These are phyloP conservation scores for Fusarium sp. DNA, from an alignment of 2,329 filamentous ascomycete species.

Conservation along the genomic window DNA sequence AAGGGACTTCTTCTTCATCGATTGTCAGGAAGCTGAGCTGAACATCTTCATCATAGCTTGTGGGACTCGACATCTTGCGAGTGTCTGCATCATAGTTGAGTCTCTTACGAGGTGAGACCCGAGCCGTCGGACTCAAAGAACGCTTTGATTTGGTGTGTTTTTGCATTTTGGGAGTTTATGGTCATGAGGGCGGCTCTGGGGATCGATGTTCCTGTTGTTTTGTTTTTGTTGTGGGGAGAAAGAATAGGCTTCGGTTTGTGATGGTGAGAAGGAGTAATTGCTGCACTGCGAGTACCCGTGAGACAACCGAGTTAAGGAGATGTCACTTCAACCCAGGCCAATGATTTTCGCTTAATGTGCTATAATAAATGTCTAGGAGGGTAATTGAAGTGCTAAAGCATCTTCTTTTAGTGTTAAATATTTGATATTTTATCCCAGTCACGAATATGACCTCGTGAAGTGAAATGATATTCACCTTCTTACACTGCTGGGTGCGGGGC, in stretches of 20 bases:
- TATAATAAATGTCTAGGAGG: not conserved
- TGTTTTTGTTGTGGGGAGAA: not conserved
- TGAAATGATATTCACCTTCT: not conserved
- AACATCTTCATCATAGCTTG: not conserved
- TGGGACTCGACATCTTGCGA: slow-evolving; percentile 13
- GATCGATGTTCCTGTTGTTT: not conserved
- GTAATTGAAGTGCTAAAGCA: not conserved
- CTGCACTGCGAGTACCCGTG: slow-evolving; percentile 20
- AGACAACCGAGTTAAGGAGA: not conserved
- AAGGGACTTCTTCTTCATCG: slow-evolving; percentile 11
- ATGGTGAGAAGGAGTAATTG: slow-evolving; percentile 1
- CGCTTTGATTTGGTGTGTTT: not conserved
- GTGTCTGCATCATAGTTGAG: slow-evolving; percentile 1
- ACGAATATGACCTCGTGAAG: not conserved
- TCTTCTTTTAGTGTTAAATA: not conserved
- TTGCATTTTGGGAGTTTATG: slow-evolving; percentile 8
- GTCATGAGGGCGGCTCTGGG: not conserved
- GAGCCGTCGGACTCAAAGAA: slow-evolving; percentile 13
- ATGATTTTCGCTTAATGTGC: not conserved
- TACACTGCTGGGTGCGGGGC: slow-evolving; percentile 12
- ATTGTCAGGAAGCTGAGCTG: slow-evolving; percentile 1
- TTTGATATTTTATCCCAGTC: not conserved
- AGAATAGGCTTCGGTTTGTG: slow-evolving; percentile 2
- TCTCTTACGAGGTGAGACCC: not conserved
- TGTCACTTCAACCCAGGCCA: not conserved